Base-by-base conservation (phyloP, 495 filamentous ascomycete genomes). In the Neurospora hispaniola region DNA sequence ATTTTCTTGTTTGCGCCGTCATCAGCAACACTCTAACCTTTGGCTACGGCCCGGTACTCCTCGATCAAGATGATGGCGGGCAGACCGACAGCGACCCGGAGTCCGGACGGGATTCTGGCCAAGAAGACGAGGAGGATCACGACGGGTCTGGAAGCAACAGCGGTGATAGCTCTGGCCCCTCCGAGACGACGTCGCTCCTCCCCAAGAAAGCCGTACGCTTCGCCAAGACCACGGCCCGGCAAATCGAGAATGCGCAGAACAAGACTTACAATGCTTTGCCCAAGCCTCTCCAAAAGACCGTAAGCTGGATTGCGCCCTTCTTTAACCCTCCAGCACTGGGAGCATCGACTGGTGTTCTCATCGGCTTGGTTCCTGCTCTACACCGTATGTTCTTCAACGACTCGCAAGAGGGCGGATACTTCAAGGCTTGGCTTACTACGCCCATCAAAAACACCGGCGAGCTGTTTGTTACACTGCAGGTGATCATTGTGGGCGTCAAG, bases 401-500 rank as follows among this genome's bases (percentile, higher is more conserved):
- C 4, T 83, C 85, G 27, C 75, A 87, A 16, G 80, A 92, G n/a
- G 92, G 92, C 2, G 91, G 92, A 3, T 88, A 89, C 46, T 87
- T 91, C 72, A 89, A 85, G 43, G 90, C 90, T 2, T 94, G 91
- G 91, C 80, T 94, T 71, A 93, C 91, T 3, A 83, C 84, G 0
- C 88, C 88, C 18, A 76, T 94, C 42, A 83, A 86, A 74, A 92
- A 91, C 72, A 83, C 93, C 18, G 91, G 92, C 1, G 84, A 85
- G 1, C 81, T 94, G 5, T 95, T 95, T 77, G 89, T 92, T 1
- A 85, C 88, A 0, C 80, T 93, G 31, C 92, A 92, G 73, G 87
- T 93, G 35, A 86, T 94, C 35, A 85, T 93, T 0, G 90, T 91
- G n/a, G 91, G 92, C 0, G 86, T 90, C 40, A 90, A 91, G 74